Evolutionary conservation across 2,329 filamentous ascomycete species (phyloP).

Genomic region (Claviceps cyperi): DNA sequence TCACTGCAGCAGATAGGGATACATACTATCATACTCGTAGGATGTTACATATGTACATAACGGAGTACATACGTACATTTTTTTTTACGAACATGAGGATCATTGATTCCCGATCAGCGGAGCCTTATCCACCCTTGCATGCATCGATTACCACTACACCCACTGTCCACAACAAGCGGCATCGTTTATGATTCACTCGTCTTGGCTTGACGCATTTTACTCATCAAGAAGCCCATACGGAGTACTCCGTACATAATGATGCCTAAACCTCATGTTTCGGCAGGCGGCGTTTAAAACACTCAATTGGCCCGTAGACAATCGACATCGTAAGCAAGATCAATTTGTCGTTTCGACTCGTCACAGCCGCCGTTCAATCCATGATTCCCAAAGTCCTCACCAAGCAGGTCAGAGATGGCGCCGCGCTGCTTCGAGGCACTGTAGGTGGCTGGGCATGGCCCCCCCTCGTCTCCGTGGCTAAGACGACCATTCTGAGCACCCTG

Average conservation of each 20-base stretch:
- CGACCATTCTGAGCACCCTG: constrained; percentile 29
- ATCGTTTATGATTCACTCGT: background rate
- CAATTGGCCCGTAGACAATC: background rate
- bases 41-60: no score
- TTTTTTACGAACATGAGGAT: background rate
- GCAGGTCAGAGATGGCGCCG: constrained; percentile 10
- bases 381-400: constrained; percentile 2
- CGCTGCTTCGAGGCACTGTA: constrained; percentile 26
- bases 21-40: no score
- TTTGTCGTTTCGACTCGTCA: background rate
- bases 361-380: background rate
- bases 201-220: background rate
- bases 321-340: background rate
- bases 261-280: background rate
- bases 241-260: no score
- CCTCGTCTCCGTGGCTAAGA: constrained; percentile 30
- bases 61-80: no score
- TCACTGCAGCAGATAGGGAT: no score
- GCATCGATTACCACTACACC: constrained; percentile 1
- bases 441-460: constrained; percentile 33
- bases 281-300: background rate
- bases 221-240: background rate
- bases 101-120: background rate
- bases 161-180: background rate
- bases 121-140: constrained; percentile 1